A percentile compares a stretch with the other conserved stretches of the same genome.
These are phyloP conservation scores for Polychytrium aggregatum DNA, from an alignment of 192 early-diverging fungal genomes.

Conservation along the genomic window DNA sequence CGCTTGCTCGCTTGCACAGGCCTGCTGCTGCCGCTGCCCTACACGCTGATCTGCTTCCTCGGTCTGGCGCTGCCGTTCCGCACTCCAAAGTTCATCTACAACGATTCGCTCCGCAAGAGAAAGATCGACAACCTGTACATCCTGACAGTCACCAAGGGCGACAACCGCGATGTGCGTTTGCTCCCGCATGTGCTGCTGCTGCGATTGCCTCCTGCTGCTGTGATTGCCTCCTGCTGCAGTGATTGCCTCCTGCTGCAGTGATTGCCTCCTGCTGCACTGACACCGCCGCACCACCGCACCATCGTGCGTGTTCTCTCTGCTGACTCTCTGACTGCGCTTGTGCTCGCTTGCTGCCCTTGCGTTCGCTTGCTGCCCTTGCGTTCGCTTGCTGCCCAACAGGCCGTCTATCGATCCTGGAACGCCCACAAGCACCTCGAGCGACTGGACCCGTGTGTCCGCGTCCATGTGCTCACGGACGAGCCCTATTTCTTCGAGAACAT, in stretches of 20 bases:
- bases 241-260: no score
- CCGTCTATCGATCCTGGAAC: conserved; percentile 43
- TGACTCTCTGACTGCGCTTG: no score
- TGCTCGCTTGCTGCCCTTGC: neutral
- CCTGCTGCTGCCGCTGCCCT: conserved; percentile 43
- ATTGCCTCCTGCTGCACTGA: no score
- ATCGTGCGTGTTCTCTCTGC: no score
- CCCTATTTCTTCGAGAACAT: conserved; percentile 52
- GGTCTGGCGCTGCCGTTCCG: conserved; percentile 43
- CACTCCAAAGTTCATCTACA: conserved; percentile 43
- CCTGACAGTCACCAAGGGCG: conserved; percentile 41
- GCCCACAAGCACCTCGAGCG: conserved; percentile 41
- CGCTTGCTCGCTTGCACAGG: conserved; percentile 10
- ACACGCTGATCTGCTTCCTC: conserved; percentile 47
- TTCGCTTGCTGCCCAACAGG: conserved; percentile 1
- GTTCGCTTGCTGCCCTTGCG: neutral
- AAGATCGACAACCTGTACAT: conserved; percentile 48
- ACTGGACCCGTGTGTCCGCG: conserved; percentile 38
- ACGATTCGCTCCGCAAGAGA: conserved; percentile 32
- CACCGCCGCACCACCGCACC: no score
- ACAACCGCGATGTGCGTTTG: conserved; percentile 38
- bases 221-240: no score
- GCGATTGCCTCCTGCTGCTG: no score
- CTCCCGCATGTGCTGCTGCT: no score
- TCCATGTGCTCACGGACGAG: conserved; percentile 48